Percentiles rank a stretch among this genome's conserved stretches.
Evolutionary conservation across 1,139 yeast genomes (phyloP).

Genomic region (Pichia inconspicua): DNA sequence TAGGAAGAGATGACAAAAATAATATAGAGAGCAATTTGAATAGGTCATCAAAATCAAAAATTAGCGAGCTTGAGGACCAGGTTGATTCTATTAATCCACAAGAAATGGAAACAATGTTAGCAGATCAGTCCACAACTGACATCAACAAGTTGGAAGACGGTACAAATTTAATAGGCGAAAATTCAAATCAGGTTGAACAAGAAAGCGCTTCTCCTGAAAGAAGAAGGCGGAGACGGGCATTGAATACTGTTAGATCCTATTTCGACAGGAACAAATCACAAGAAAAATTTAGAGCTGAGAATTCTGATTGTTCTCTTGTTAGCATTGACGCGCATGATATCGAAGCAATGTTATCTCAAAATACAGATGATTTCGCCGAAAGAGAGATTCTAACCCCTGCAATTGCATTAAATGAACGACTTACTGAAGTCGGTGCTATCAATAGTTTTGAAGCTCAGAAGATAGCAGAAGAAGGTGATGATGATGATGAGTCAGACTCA

Average conservation of each 20-base stretch:
- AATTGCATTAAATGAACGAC: background rate
- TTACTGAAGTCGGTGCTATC: background rate
- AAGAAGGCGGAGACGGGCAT: conserved; percentile 9
- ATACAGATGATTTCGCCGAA: background rate
- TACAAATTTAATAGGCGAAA: background rate
- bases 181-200: background rate
- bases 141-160: background rate
- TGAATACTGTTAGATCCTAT: conserved; percentile 10
- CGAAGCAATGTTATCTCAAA: background rate
- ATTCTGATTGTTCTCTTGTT: background rate
- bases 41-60: background rate
- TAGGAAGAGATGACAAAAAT: conserved; percentile 5
- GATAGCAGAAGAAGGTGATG: background rate
- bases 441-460: background rate
- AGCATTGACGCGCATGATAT: background rate
- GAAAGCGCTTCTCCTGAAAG: conserved; percentile 1
- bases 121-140: background rate
- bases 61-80: background rate
- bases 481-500: conserved; percentile 6
- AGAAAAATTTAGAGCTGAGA: background rate
- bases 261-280: conserved; percentile 11
- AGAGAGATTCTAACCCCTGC: background rate
- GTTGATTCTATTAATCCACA: background rate
- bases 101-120: background rate
- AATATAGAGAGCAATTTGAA: background rate